Evolutionary conservation across 23 red algal species (phyloP), one percentile per base, ranked within the genome.

Genomic region (Cyanidioschyzon merolae): DNA sequence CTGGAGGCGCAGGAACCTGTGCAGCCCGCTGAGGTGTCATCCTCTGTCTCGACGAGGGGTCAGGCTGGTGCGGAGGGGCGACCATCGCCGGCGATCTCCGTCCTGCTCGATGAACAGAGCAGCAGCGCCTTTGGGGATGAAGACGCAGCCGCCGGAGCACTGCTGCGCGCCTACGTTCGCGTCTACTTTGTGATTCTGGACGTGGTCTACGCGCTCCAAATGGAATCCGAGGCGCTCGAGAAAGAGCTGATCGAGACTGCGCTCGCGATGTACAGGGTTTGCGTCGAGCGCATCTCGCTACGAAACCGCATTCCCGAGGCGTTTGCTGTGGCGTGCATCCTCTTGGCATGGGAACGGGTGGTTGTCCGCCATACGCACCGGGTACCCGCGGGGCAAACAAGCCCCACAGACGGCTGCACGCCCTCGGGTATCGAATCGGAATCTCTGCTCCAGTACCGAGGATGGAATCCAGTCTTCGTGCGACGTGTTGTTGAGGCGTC

Each of bases 181-280:
- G 63, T 71, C 12, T 71, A 71, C 63, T 71, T 71, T 71, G 63
- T 71, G 63, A 35, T 71, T 25, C 21, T 35, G 12, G 63, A 71
- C 29, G 63, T 71, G 16, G 63, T 71, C n/a, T 12, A 32, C 7
- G n/a, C n/a, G 32, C 32, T 71, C 7, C 16, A 32, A 15, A 25
- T 35, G 16, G 32, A 32, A 32, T 71, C 63, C 2, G 7, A 25
- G 63, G 12, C 21, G 7, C 63, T 32, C 63, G 63, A 71, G 63
- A 71, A 71, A 27, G n/a, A 35, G n/a, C 63, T 71, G 12, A 27
- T 71, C 12, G 63, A 71, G 29, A 71, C 63, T 7, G 63, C 63
- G 2, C 21, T 71, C 2, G n/a, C 21, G 12, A 25, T 71, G n/a
- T 71, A 71, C 63, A 25, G 63, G 7, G 63, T 35, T 3, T 71